A percentile compares a stretch with the other conserved stretches of the same genome.
Conservation (phyloP, 1,139 yeast species). For the Pichia sp. region DNA sequence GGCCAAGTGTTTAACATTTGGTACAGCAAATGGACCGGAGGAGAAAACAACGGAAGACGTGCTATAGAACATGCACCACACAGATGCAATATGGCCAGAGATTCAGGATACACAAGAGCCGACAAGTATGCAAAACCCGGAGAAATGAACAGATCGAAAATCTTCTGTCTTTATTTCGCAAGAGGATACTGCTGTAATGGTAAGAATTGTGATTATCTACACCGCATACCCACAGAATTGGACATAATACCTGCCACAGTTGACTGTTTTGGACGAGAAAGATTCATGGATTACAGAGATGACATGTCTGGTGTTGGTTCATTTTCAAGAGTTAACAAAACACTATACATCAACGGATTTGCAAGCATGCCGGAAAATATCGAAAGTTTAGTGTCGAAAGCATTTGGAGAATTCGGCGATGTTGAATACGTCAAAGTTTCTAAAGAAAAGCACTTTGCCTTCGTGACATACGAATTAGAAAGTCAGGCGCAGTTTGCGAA, state of each 20-base stretch:
- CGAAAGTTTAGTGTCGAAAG: constrained; percentile 45
- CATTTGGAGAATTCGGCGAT: constrained; percentile 75
- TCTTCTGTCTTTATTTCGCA: constrained; percentile 82
- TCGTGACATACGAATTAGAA: constrained; percentile 69
- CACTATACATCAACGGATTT: constrained; percentile 77
- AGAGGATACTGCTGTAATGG: constrained; percentile 87
- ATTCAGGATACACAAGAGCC: constrained; percentile 77
- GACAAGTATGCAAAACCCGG: constrained; percentile 37
- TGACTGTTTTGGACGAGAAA: constrained; percentile 94
- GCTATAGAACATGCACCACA: constrained; percentile 38
- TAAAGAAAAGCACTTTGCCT: constrained; percentile 68
- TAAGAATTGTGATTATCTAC: constrained; percentile 69
- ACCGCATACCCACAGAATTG: constrained; percentile 62
- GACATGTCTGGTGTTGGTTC: constrained; percentile 97
- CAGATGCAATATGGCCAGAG: constrained; percentile 59
- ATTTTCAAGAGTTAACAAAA: constrained; percentile 64
- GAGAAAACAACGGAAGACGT: constrained; percentile 44
- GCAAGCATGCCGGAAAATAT: constrained; percentile 37
- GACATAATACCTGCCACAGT: constrained; percentile 51
- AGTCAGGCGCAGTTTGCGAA: constrained; percentile 88
- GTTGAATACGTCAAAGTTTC: constrained; percentile 69
- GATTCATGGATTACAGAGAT: constrained; percentile 76
- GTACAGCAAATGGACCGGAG: constrained; percentile 88
- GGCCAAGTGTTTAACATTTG: constrained; percentile 83
- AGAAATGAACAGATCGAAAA: constrained; percentile 36